These are phyloP conservation scores for Casuarina cunninghamiana DNA, from an alignment of 306 rosid genomes.

Conservation along the genomic window DNA sequence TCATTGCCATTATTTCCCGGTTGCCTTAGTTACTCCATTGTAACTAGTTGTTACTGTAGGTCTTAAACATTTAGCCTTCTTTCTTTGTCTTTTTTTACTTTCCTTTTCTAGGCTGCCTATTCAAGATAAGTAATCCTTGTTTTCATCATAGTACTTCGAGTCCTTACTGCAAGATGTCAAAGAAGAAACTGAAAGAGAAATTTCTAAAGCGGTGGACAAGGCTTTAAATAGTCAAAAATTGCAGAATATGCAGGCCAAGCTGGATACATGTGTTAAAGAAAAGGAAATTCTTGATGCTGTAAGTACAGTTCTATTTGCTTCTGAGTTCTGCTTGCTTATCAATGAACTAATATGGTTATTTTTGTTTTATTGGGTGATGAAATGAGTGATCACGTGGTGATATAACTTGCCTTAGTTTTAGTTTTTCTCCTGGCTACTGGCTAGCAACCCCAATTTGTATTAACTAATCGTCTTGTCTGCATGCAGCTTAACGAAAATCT, in stretches of 20 bases:
- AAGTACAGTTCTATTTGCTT: constrained; percentile 28
- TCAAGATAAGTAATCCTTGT: constrained; percentile 2
- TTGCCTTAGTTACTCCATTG: constrained; percentile 11
- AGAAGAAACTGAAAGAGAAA: constrained; percentile 72
- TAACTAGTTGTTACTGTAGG: constrained; percentile 1
- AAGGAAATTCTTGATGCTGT: constrained; percentile 84
- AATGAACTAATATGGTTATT: no score
- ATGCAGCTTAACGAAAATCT: constrained; percentile 92
- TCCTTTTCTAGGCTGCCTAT: neutral
- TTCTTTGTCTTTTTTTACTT: neutral
- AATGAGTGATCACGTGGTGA: constrained; percentile 6
- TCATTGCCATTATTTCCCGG: constrained; percentile 13
- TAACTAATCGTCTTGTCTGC: constrained; percentile 20
- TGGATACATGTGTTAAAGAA: constrained; percentile 73
- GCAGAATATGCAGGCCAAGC: constrained; percentile 79
- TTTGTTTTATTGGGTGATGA: neutral
- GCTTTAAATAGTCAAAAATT: constrained; percentile 53
- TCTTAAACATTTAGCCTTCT: neutral
- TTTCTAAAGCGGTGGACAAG: constrained; percentile 71
- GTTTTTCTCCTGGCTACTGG: constrained; percentile 1
- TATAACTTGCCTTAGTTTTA: constrained; percentile 1
- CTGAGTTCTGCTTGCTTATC: neutral
- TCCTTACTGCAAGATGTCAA: constrained; percentile 82
- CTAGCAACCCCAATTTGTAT: constrained; percentile 10
- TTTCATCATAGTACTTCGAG: constrained; percentile 76